Base-by-base conservation (phyloP, 2,329 filamentous ascomycete species). In the Penicillium sp. region DNA sequence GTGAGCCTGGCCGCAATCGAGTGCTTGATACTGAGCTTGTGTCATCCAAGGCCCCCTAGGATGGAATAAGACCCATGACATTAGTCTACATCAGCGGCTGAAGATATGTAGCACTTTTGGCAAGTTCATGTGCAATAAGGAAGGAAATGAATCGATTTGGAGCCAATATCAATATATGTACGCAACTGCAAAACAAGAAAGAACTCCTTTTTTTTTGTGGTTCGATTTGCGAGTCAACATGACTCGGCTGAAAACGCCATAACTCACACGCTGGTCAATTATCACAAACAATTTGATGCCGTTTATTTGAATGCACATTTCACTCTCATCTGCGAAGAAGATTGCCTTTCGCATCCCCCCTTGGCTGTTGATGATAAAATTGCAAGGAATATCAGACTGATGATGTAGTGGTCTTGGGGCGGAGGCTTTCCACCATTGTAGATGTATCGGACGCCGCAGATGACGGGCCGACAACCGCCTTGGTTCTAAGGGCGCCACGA, bases 401-500 rank as follows among this genome's bases (percentile, higher is more conserved):
- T 15, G 46, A 50, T 7, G n/a, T 27, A 16, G 47, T 40, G 9
- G 58, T 61, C 39, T 56, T 60, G 23, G 59, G 46, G 13, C 54
- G 47, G 16, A 56, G 13, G 6, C 35, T 63, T 7, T 60, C 63
- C 7, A 59, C 41, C 16, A 68, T 25, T 6, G 66, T 68, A 38
- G 67, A 65, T 2, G 53, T 51, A 54, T 68, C 60, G 1, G 64
- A 69, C 3, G 44, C 38, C 12, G 55, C 34, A 8, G 63, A 50
- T 9, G 60, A 41, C 6, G 60, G 48, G 5, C 35, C 57, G 23
- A 45, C 37, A 47, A 71, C 50, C 2, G 72, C 70, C 57, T 77
- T 78, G 0, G 72, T 62, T 25, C 64, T 66, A 45, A 78, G 60
- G 2, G 75, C 75, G 4, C 65, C 68, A 10, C 75, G 70, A 55